phyloP scores from a whole-genome alignment of 176 grass and related monocot genomes.

The Themeda triandra region DNA sequence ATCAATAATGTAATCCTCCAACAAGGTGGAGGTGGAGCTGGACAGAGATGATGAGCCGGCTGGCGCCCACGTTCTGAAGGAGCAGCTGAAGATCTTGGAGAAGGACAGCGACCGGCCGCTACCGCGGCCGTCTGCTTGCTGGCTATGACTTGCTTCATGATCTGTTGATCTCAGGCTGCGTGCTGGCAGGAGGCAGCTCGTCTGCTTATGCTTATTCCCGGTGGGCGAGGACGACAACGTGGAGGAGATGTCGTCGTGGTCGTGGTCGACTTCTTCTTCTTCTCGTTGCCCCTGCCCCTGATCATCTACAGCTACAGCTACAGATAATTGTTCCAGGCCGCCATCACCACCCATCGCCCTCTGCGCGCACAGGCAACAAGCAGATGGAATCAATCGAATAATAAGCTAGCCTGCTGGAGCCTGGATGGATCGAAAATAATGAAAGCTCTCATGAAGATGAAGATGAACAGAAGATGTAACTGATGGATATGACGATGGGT shows the following conservation, averaged over 20 bases:
- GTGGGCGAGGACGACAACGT: not conserved
- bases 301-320: not conserved
- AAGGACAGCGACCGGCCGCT: constrained; percentile 39
- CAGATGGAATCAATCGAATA: not conserved
- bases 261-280: not conserved
- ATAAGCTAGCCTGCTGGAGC: not conserved
- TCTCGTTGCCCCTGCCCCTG: not conserved
- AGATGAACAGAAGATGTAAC: too few relatives aligned
- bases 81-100: constrained; percentile 40
- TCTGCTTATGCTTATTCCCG: constrained; percentile 1
- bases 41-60: not conserved
- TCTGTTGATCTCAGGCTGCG: constrained; percentile 40
- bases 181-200: constrained; percentile 41
- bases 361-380: not conserved
- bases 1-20: not conserved
- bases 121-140: not conserved
- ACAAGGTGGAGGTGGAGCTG: not conserved
- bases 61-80: constrained; percentile 5
- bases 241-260: not conserved
- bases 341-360: not conserved
- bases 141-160: not conserved
- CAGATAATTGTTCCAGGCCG: constrained; percentile 8
- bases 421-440: too few relatives aligned
- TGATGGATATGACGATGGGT: too few relatives aligned
- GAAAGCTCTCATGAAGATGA: too few relatives aligned